Evolutionary conservation across 1,284 basidiomycete species (phyloP).

Genomic region (Cutaneotrichosporon cavernicola): DNA sequence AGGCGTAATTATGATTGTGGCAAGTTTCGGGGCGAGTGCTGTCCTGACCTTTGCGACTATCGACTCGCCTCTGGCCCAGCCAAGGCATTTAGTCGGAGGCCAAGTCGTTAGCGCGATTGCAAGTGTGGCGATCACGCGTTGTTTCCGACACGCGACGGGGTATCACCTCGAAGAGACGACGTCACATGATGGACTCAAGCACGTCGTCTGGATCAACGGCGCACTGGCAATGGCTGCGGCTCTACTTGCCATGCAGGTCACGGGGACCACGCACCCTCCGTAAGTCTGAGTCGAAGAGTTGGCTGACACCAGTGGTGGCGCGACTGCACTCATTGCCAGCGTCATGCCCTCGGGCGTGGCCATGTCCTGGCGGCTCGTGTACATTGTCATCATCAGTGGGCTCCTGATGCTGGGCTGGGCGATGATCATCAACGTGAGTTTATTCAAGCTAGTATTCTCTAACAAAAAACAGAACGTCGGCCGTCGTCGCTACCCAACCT

Average conservation of each 20-base stretch:
- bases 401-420: conserved; percentile 59
- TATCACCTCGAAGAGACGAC: conserved; percentile 52
- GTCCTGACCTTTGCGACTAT: conserved; percentile 63
- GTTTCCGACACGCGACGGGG: conserved; percentile 56
- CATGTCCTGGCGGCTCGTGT: conserved; percentile 65
- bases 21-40: conserved; percentile 62
- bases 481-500: conserved; percentile 59
- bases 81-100: conserved; percentile 61
- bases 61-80: conserved; percentile 63
- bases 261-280: conserved; percentile 63
- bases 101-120: conserved; percentile 61
- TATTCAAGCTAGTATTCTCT: background rate
- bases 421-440: conserved; percentile 56
- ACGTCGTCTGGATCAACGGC: conserved; percentile 61
- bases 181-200: conserved; percentile 25
- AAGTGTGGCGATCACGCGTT: conserved; percentile 61
- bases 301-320: conserved; percentile 55
- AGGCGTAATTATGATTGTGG: conserved; percentile 51
- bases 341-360: conserved; percentile 56
- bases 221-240: conserved; percentile 59
- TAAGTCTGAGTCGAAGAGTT: conserved; percentile 21
- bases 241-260: conserved; percentile 61
- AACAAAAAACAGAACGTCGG: conserved; percentile 55
- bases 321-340: conserved; percentile 58
- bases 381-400: conserved; percentile 60